Base-by-base conservation (phyloP, 2,329 filamentous ascomycete genomes). In the Lojkania enalia region DNA sequence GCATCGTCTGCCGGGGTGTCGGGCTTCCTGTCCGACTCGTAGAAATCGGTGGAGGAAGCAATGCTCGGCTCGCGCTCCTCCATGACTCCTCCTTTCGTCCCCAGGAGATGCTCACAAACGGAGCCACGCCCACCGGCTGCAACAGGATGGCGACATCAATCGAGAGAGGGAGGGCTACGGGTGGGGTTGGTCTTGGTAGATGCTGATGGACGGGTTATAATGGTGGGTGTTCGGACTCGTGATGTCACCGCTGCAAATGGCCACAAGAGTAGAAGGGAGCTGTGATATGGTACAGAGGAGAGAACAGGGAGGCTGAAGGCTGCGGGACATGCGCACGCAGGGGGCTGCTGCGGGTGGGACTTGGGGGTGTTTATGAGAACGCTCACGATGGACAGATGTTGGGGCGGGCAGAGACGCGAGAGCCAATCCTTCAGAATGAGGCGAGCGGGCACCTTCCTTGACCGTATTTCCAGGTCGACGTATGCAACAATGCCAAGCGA, bases 41-140 rank as follows among this genome's bases (percentile, higher is more conserved):
- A 70, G 48, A 70, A 66, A 54, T 70, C 66, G 44, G 64, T 54
- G 23, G 66, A 69, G 37, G 66, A 69, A 35, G 60, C 59, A 12
- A 61, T 52, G 52, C 64, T 66, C 23, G 58, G 61, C 51, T 64
- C 60, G 51, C 63, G 61, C 35, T 62, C 62, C 41, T 57, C 61
- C 64, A 67, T 68, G 55, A 52, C 53, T 50, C 36, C 51, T 32
- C 29, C 46, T 44, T 41, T 44, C 44, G 44, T 54, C 42, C 47
- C 44, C 55, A 31, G 46, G 58, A 53, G 48, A 52, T 52, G 58
- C 63, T 64, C 63, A 66, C 56, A 55, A 44, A 25, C 21, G 54
- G 57, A 64, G 58, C 57, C 55, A 51, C 58, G 60, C 58, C 54
- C 35, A 41, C 51, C 47, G 51, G 44, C 53, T 44, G 52, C 51